These are phyloP conservation scores for Ustilago curta DNA, from an alignment of 1,284 basidiomycete genomes.

Conservation along the genomic window DNA sequence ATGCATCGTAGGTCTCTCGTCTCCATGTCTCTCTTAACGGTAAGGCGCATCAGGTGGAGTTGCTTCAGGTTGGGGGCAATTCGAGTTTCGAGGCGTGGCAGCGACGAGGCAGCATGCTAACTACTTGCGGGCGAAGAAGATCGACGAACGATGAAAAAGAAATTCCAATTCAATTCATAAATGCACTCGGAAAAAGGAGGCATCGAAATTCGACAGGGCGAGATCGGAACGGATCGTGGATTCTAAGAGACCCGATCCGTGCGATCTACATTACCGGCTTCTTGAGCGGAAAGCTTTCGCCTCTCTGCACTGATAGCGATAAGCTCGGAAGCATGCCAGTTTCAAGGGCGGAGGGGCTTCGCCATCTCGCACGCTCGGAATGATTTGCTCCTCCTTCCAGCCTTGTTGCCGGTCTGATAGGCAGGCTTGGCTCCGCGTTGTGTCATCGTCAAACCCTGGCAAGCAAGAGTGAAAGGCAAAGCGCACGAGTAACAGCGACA, in stretches of 20 bases:
- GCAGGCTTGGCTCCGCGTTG: constrained; percentile 4
- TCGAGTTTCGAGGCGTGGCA: too few species aligned
- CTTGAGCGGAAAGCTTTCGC: not conserved
- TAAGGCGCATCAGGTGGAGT: too few species aligned
- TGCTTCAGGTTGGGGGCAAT: too few species aligned
- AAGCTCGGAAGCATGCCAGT: not conserved
- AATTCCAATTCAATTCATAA: too few species aligned
- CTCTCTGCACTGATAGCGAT: not conserved
- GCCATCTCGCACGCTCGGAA: not conserved
- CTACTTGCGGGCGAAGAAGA: too few species aligned
- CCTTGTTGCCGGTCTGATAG: constrained; percentile 47
- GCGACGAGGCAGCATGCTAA: too few species aligned
- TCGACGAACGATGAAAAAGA: not conserved
- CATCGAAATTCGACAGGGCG: not conserved
- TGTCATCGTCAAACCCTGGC: too few species aligned
- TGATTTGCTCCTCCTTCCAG: constrained; percentile 11
- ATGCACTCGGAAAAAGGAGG: not conserved
- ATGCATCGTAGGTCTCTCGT: too few species aligned
- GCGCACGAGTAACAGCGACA: not conserved
- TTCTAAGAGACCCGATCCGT: not conserved
- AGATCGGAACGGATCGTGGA: not conserved
- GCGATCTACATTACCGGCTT: not conserved
- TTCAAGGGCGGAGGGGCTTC: too few species aligned
- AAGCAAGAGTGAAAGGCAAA: not conserved
- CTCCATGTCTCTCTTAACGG: too few species aligned